Percentiles rank a stretch among this genome's conserved stretches.
Conservation (phyloP, 352 stramenopile genomes). For the Blastocystis sp. region DNA sequence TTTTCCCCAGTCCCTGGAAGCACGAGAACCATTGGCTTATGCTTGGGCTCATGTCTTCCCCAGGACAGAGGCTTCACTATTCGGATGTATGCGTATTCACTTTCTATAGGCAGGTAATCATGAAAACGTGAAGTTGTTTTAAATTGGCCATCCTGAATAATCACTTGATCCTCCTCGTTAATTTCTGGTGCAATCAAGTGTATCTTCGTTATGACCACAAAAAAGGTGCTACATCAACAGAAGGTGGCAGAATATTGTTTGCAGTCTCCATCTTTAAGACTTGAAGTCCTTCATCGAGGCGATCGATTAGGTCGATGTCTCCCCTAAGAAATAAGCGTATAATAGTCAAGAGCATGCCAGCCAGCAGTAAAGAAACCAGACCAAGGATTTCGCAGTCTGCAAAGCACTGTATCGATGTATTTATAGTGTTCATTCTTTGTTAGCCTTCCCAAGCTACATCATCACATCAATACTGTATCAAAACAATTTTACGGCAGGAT, state of each 20-base stretch:
- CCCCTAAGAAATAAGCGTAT: neutral
- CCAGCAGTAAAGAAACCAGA: conserved; percentile 37
- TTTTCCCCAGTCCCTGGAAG: conserved; percentile 52
- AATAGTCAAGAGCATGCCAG: neutral
- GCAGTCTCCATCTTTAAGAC: neutral
- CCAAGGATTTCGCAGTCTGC: conserved; percentile 55
- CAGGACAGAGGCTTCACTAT: conserved; percentile 45
- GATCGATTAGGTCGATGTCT: conserved; percentile 47
- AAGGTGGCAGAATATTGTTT: neutral
- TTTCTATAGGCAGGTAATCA: conserved; percentile 41
- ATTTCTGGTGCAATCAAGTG: conserved; percentile 57
- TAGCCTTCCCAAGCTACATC: neutral
- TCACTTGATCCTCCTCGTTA: conserved; percentile 7
- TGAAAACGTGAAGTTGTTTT: conserved; percentile 23
- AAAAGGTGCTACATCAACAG: neutral
- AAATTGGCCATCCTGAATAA: conserved; percentile 60
- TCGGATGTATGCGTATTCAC: conserved; percentile 33
- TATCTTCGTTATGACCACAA: neutral
- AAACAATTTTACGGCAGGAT: conserved; percentile 31
- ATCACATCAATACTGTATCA: neutral
- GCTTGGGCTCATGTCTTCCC: neutral
- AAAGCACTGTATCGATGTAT: conserved; percentile 52
- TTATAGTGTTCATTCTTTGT: conserved; percentile 61
- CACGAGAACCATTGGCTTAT: conserved; percentile 39
- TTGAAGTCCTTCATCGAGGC: neutral